Evolutionary conservation across 2,329 filamentous ascomycete genomes (phyloP).

Genomic region (Pochonia chlamydosporia): DNA sequence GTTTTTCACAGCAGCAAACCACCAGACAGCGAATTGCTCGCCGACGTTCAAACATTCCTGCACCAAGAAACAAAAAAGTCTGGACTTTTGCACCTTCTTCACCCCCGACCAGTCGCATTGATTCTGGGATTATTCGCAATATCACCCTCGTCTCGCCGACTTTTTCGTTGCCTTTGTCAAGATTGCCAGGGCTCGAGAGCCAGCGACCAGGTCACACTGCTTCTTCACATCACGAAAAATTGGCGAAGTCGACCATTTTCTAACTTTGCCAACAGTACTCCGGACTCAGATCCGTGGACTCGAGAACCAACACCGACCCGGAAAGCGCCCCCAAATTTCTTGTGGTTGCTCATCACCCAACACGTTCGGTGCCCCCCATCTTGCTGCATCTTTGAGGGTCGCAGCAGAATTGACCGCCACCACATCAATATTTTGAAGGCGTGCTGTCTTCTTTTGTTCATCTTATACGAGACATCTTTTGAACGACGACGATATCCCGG

Average conservation of each 20-base stretch:
- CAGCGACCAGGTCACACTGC: too few species aligned
- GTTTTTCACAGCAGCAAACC: background rate
- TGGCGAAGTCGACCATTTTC: background rate
- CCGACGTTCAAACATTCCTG: background rate
- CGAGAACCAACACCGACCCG: background rate
- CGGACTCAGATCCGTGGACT: background rate
- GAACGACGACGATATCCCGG: background rate
- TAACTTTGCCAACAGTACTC: background rate
- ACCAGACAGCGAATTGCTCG: background rate
- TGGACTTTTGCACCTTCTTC: too few species aligned
- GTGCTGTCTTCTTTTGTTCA: background rate
- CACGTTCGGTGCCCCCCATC: background rate
- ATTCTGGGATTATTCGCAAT: background rate
- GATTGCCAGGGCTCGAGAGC: too few species aligned
- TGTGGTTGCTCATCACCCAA: background rate
- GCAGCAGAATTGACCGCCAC: background rate
- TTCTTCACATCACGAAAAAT: too few species aligned
- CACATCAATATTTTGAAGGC: background rate
- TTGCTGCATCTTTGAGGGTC: background rate
- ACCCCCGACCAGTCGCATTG: background rate
- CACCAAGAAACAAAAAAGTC: too few species aligned
- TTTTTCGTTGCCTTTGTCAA: background rate
- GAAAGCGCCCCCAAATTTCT: background rate
- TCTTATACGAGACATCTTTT: background rate
- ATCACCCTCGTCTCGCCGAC: background rate